A percentile compares a stretch with the other conserved stretches of the same genome.
These are phyloP conservation scores for Myxozyma vanderwaltii DNA, from an alignment of 805 yeast genomes.

Conservation along the genomic window DNA sequence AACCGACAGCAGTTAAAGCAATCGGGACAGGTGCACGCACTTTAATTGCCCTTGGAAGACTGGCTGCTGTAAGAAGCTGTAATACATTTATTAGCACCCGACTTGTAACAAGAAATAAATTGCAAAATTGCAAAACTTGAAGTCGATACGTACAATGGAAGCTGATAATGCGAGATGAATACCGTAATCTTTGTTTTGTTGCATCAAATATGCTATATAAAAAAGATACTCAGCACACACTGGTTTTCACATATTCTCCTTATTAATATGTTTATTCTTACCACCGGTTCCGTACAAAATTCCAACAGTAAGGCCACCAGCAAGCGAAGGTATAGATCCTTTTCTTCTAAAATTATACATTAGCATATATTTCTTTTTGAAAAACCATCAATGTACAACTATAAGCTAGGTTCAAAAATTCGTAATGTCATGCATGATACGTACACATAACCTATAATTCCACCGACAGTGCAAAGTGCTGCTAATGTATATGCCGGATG, in stretches of 20 bases:
- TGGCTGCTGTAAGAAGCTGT: constrained; percentile 59
- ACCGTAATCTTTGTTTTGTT: constrained; percentile 75
- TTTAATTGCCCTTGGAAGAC: constrained; percentile 67
- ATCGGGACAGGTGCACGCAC: constrained; percentile 76
- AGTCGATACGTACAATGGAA: constrained; percentile 51
- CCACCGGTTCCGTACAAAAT: constrained; percentile 44
- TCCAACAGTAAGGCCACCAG: constrained; percentile 63
- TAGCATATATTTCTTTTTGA: background rate
- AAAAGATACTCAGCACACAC: background rate
- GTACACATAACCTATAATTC: constrained; percentile 64
- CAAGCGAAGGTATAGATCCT: constrained; percentile 74
- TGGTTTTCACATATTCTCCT: background rate
- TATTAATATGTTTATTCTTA: background rate
- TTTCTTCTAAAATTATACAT: constrained; percentile 49
- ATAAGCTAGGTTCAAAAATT: background rate
- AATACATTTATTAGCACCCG: no score
- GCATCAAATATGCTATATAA: constrained; percentile 62
- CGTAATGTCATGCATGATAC: constrained; percentile 28
- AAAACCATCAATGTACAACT: no score
- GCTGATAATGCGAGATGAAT: constrained; percentile 77
- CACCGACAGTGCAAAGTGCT: constrained; percentile 69
- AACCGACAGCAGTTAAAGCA: constrained; percentile 62
- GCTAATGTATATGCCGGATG: constrained; percentile 76
- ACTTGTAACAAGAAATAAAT: no score
- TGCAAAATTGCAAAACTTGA: background rate